Evolutionary conservation across 164 flowering plant species (phyloP), one percentile per base, ranked within the genome.

Genomic region (Tetracentron sinense): DNA sequence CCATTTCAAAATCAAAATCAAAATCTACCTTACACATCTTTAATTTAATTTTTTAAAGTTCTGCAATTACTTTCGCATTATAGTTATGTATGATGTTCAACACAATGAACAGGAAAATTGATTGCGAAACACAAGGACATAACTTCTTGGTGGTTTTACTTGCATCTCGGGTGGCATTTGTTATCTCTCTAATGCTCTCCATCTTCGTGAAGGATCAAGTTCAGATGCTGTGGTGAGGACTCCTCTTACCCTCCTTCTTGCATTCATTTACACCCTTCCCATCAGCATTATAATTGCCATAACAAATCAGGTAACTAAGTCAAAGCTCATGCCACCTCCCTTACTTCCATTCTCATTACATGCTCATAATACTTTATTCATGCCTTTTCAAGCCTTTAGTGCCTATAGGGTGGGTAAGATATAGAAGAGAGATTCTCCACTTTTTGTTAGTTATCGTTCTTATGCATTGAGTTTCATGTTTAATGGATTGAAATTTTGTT

Each of bases 151-250:
- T 86, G 96, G 96, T 89, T 89, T 47, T 52, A 81, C 60, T 1
- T 65, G 7, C 23, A 82, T 69, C 88, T 83, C 54, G 67, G 2
- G 60, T 58, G 23, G 62, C 92, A 0, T 1, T 91, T 15, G 38
- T 31, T 2, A 57, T 83, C 21, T 78, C 93, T 27, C 79, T 91
- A 14, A 55, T 68, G 16, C 81, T 89, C 1, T 91, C 89, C 76
- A 79, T 76, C 35, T 65, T 81, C 72, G 57, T 79, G 82, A 82
- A 83, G 42, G 76, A 85, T 28, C 66, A 91, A 61, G 67, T 89
- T 46, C 97, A 91, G 62, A 61, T 89, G 77, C 97, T 96, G 44
- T 87, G 90, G 90, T 91, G 97, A 94, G 97, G 82, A 7, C 87
- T 91, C 38, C 21, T 91, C 19, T 74, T 85, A 47, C 80, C 96